Evolutionary conservation across 2,329 filamentous ascomycete species (phyloP).

Genomic region (Dryadomyces sulphureus): DNA sequence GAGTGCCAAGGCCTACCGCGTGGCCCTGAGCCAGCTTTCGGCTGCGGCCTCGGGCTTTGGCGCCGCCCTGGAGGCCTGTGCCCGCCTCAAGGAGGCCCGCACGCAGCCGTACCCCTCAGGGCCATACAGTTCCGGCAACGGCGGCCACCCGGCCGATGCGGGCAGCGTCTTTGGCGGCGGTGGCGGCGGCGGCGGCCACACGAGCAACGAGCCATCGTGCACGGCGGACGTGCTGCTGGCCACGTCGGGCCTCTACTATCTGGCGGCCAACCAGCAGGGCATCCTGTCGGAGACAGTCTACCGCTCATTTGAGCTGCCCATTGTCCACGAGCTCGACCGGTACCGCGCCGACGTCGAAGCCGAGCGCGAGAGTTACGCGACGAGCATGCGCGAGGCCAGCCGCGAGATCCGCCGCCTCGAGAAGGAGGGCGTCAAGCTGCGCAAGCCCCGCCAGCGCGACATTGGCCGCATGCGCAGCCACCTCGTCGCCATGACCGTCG

Average conservation of each 20-base stretch:
- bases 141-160: slow-evolving; percentile 4
- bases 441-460: slow-evolving; percentile 41
- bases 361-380: slow-evolving; percentile 45
- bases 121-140: background rate
- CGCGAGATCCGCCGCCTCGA: slow-evolving; percentile 49
- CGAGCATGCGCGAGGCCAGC: slow-evolving; percentile 36
- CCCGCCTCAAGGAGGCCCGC: slow-evolving; percentile 51
- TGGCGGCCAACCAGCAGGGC: slow-evolving; percentile 55
- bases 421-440: slow-evolving; percentile 47
- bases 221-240: slow-evolving; percentile 49
- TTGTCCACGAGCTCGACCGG: slow-evolving; percentile 53
- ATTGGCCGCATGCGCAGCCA: slow-evolving; percentile 47
- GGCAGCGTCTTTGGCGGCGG: slow-evolving; percentile 9
- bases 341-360: slow-evolving; percentile 50
- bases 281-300: slow-evolving; percentile 57
- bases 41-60: slow-evolving; percentile 49
- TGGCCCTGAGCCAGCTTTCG: slow-evolving; percentile 45
- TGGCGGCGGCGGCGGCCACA: slow-evolving; percentile 13
- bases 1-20: slow-evolving; percentile 48
- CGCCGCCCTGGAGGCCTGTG: slow-evolving; percentile 49
- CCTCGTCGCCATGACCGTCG: slow-evolving; percentile 45
- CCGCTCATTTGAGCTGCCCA: slow-evolving; percentile 50
- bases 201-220: slow-evolving; percentile 28
- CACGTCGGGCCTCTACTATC: slow-evolving; percentile 49
- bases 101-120: slow-evolving; percentile 36